Base-by-base conservation (phyloP, 768 basidiomycete genomes). In the Podaxis mareebaensis region DNA sequence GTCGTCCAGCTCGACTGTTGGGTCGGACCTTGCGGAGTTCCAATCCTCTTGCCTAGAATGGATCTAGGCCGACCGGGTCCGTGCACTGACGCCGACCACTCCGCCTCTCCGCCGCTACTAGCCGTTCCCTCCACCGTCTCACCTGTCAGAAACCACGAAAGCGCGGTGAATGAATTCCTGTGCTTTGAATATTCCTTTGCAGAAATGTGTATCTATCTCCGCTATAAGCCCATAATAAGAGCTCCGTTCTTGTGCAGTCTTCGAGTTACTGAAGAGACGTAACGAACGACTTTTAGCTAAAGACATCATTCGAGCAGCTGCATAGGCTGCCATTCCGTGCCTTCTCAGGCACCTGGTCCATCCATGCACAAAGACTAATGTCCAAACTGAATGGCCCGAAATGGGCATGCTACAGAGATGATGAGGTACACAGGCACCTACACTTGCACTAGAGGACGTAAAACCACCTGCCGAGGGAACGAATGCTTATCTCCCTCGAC, bases 1-100 rank as follows among this genome's bases (percentile, higher is more conserved):
- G 65, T 64, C 55, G 66, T 38, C 58, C 44, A 13, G 28, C 53
- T 55, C 58, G 58, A 49, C 28, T 58, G 46, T 42, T 24, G 53
- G 20, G 36, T 54, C 60, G 61, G 57, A 53, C 65, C 51, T 54
- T 62, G 67, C 72, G 73, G 76, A 73, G 72, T 68, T 74, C 65
- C 56, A 77, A 76, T 64, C 38, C 26, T 22, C 39, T 59, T 72
- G 67, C 73, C 72, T 54, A 74, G 70, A 72, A 66, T 67, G 73
- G 71, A 53, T 55, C 65, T 61, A 60, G 65, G 63, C 72, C 55
- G 61, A 52, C 61, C 61, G 48, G 61, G 54, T 63, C 61, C 61
- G 61, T 62, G 61, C 61, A 55, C 44, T 26, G 22, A 2, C 54
- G 24, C 39, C 53, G 40, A 26, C 24, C n/a, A 33, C 48, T 36